Conservation (phyloP, 495 filamentous ascomycete genomes). For the Neurospora sp. region DNA sequence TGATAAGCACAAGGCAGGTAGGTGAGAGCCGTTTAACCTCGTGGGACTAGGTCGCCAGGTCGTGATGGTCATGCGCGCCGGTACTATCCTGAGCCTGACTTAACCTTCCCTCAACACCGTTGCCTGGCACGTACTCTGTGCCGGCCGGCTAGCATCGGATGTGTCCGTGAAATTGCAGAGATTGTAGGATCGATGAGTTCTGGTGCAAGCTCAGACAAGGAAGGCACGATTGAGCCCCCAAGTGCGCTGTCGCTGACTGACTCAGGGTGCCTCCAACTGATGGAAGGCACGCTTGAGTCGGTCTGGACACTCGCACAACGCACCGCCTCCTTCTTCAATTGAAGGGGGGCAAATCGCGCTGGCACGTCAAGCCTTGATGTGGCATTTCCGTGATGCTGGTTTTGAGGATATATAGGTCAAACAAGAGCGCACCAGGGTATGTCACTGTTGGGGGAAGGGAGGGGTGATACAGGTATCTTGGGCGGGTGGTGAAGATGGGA, state of each 20-base stretch:
- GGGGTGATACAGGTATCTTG: background rate
- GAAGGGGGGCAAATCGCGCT: background rate
- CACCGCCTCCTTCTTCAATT: background rate
- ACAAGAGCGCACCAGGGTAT: background rate
- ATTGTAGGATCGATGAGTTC: background rate
- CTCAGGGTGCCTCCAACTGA: background rate
- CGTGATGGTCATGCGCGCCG: background rate
- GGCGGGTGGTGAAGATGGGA: background rate
- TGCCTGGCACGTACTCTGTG: background rate
- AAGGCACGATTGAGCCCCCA: background rate
- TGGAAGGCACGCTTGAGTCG: background rate
- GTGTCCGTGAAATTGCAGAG: background rate
- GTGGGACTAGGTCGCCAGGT: background rate
- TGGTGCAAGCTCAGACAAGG: background rate
- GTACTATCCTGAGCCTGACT: background rate
- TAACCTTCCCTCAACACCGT: background rate
- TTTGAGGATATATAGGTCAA: background rate
- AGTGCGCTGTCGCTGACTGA: background rate
- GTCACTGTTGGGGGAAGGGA: background rate
- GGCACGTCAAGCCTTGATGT: background rate
- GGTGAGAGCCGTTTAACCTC: background rate
- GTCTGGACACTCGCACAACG: background rate
- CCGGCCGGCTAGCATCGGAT: background rate
- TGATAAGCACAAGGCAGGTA: background rate
- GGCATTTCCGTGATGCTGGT: background rate